A percentile compares a stretch with the other conserved stretches of the same genome.
Conservation (phyloP, 495 filamentous ascomycete genomes). For the Bombardia bombarda region DNA sequence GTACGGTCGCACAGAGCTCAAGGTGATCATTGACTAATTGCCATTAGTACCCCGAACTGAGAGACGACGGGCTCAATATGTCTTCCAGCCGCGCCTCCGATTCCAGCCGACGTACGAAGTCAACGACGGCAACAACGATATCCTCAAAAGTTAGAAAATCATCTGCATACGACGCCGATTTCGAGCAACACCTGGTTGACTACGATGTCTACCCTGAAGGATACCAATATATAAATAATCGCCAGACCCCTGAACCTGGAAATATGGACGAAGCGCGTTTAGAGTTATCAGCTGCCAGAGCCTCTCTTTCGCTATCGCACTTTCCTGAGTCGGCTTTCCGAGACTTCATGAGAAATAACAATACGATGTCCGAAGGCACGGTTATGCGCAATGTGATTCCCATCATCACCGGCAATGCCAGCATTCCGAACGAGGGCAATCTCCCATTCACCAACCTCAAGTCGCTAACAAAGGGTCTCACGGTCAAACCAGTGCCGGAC, state of each 20-base stretch:
- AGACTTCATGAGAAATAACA: conserved; percentile 2
- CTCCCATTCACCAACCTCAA: conserved; percentile 7
- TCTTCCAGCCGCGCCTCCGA: conserved; percentile 3
- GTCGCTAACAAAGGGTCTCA: conserved; percentile 2
- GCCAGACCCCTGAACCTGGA: background rate
- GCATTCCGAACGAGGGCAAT: conserved; percentile 5
- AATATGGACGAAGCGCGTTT: conserved; percentile 2
- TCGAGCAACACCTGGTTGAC: conserved; percentile 30
- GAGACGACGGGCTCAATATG: conserved; percentile 1
- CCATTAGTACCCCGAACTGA: conserved; percentile 6
- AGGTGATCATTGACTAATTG: conserved; percentile 3
- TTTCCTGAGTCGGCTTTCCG: conserved; percentile 3
- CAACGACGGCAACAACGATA: conserved; percentile 1
- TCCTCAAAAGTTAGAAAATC: background rate
- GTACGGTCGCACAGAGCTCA: conserved; percentile 2
- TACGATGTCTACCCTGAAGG: conserved; percentile 17
- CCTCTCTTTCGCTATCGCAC: conserved; percentile 9
- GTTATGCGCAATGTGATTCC: conserved; percentile 9
- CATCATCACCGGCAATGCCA: conserved; percentile 2
- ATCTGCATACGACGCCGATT: conserved; percentile 21
- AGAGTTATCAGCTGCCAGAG: background rate
- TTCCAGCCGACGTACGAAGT: conserved; percentile 9
- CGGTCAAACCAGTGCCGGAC: conserved; percentile 20
- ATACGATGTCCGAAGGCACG: background rate
- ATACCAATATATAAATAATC: background rate